Evolutionary conservation across 345 rosid species (phyloP).

Genomic region (Boechera retrofracta): DNA sequence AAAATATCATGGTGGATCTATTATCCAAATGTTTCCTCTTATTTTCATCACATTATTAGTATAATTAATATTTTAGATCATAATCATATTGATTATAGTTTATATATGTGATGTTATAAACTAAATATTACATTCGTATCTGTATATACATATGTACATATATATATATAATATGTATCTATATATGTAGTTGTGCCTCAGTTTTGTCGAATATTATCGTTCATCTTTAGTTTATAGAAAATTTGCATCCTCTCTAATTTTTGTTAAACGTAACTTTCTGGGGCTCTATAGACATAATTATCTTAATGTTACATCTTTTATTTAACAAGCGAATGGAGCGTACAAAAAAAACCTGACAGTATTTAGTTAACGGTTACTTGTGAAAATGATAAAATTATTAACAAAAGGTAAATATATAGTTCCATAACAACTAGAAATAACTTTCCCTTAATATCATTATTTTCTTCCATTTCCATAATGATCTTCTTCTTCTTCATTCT

Average conservation of each 20-base stretch:
- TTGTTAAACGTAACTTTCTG: no score
- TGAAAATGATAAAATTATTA: conserved; percentile 7
- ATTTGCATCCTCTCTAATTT: background rate
- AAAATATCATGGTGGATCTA: background rate
- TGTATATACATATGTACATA: background rate
- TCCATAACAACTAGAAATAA: conserved; percentile 7
- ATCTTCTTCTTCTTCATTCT: conserved; percentile 28
- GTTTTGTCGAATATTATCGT: background rate
- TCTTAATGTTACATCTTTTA: background rate
- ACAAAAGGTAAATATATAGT: conserved; percentile 16
- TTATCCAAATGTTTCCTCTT: conserved; percentile 1
- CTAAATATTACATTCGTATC: background rate
- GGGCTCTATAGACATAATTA: no score
- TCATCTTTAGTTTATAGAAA: conserved; percentile 8
- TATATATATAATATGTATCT: background rate
- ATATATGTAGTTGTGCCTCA: background rate
- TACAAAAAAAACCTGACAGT: background rate
- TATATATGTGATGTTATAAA: background rate
- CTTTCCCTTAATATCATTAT: conserved; percentile 30
- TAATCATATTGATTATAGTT: background rate
- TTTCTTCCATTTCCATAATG: conserved; percentile 36
- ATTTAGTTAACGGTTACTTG: background rate
- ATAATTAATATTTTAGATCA: background rate
- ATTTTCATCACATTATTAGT: conserved; percentile 12
- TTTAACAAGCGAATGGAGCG: background rate